A percentile compares a stretch with the other conserved stretches of the same genome.
phyloP scores from a whole-genome alignment of 2,329 filamentous ascomycete species.

The Bipolaris zeicola region DNA sequence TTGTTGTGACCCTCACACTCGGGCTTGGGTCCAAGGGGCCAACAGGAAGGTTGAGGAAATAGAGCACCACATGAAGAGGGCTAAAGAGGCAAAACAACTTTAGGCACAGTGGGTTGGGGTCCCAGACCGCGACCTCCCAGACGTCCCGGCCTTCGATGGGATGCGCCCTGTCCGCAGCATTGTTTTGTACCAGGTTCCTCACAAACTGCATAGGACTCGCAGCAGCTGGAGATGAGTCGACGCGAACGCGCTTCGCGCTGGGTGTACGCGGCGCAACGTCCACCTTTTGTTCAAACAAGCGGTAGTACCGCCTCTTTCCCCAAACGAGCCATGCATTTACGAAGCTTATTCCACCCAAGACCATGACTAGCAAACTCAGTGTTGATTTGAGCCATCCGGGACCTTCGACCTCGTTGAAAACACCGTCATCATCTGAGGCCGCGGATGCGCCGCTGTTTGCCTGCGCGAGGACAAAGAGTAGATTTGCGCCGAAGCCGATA shows the following conservation, averaged over 20 bases:
- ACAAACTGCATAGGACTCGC: constrained; percentile 81
- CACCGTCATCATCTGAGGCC: constrained; percentile 69
- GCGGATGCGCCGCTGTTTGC: constrained; percentile 68
- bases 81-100: constrained; percentile 89
- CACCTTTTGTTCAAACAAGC: constrained; percentile 86
- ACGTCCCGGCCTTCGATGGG: constrained; percentile 83
- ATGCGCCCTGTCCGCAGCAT: constrained; percentile 82
- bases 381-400: constrained; percentile 71
- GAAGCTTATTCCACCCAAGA: constrained; percentile 68
- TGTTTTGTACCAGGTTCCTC: constrained; percentile 67
- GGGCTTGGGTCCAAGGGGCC: constrained; percentile 75
- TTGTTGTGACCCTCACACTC: constrained; percentile 83
- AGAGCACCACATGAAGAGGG: constrained; percentile 88
- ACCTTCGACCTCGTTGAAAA: constrained; percentile 67
- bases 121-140: constrained; percentile 94
- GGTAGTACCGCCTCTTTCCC: constrained; percentile 80
- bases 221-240: constrained; percentile 79
- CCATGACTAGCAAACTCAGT: constrained; percentile 71
- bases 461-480: constrained; percentile 79
- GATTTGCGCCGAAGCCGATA: constrained; percentile 76
- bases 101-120: constrained; percentile 83
- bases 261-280: constrained; percentile 77
- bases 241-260: constrained; percentile 84
- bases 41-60: constrained; percentile 85
- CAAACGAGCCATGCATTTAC: constrained; percentile 83